Evolutionary conservation across 352 stramenopile species (phyloP).

Genomic region (Globisporangium apiculatum): DNA sequence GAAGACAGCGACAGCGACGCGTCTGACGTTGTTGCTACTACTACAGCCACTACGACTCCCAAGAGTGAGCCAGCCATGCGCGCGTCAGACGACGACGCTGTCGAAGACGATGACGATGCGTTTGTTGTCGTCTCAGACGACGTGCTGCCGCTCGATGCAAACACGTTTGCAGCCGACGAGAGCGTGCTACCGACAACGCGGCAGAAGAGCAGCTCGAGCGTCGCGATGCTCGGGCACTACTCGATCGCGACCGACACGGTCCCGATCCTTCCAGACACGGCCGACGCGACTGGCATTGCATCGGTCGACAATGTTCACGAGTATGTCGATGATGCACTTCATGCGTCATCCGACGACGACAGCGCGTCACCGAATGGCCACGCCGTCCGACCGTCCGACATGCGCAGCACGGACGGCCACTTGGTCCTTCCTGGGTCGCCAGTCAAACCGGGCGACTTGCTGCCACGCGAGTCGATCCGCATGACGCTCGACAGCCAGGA

Average conservation of each 20-base stretch:
- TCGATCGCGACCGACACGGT: conserved; percentile 53
- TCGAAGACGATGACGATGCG: no score
- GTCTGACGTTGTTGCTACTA: background rate
- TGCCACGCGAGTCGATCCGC: conserved; percentile 54
- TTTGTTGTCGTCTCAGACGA: conserved; percentile 2
- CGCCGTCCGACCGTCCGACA: conserved; percentile 32
- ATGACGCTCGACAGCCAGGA: conserved; percentile 59
- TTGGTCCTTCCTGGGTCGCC: conserved; percentile 8
- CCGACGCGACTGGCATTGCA: conserved; percentile 42
- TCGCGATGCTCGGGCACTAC: conserved; percentile 68
- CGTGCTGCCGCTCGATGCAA: background rate
- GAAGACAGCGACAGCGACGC: conserved; percentile 22
- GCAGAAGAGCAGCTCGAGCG: conserved; percentile 51
- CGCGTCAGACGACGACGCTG: conserved; percentile 6
- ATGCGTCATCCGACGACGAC: conserved; percentile 6
- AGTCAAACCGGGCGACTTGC: conserved; percentile 14
- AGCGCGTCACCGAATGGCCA: conserved; percentile 22
- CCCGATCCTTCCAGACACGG: conserved; percentile 48
- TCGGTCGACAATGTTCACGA: conserved; percentile 51
- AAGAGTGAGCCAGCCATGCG: background rate
- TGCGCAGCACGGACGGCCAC: conserved; percentile 15
- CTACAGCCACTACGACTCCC: background rate
- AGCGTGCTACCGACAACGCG: conserved; percentile 16
- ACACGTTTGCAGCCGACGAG: conserved; percentile 11
- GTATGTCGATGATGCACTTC: conserved; percentile 15